Conservation (phyloP, 768 basidiomycete species). For the Calvatia gigantea region DNA sequence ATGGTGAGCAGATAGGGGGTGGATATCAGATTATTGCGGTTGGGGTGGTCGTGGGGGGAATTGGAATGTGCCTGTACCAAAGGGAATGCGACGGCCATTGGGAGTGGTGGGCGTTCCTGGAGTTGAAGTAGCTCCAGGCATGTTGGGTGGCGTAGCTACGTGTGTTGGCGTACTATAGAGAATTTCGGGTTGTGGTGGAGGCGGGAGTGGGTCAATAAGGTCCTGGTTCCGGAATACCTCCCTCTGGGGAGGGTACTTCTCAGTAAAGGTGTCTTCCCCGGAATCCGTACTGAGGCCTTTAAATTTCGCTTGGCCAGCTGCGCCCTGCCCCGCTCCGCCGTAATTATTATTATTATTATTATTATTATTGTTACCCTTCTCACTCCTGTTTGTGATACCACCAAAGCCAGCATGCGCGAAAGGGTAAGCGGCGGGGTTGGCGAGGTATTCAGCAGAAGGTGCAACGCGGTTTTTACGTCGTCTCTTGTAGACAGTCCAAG, state of each 20-base stretch:
- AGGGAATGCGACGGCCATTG: conserved; percentile 10
- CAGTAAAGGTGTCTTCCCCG: not conserved
- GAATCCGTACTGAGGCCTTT: not conserved
- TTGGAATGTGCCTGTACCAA: conserved; percentile 11
- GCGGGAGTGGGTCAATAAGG: not conserved
- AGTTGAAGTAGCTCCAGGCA: not conserved
- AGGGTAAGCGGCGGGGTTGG: conserved; percentile 4
- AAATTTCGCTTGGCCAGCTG: conserved; percentile 3
- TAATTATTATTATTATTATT: not conserved
- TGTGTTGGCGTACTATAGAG: conserved; percentile 7
- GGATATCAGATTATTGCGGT: conserved; percentile 54
- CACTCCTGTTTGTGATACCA: not conserved
- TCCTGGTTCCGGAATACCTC: not conserved
- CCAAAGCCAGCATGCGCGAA: conserved; percentile 12
- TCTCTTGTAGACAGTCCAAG: conserved; percentile 37
- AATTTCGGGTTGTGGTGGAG: conserved; percentile 3
- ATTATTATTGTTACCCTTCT: not conserved
- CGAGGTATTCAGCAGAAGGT: conserved; percentile 59
- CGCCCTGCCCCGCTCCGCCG: conserved; percentile 3
- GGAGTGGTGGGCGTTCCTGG: conserved; percentile 11
- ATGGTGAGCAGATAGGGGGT: conserved; percentile 54
- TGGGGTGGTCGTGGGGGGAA: conserved; percentile 3
- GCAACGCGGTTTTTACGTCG: conserved; percentile 39
- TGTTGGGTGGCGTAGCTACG: not conserved
- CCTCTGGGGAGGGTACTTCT: not conserved